Base-by-base conservation (phyloP, 495 filamentous ascomycete genomes). In the Hyphodiscus hymeniophilus region DNA sequence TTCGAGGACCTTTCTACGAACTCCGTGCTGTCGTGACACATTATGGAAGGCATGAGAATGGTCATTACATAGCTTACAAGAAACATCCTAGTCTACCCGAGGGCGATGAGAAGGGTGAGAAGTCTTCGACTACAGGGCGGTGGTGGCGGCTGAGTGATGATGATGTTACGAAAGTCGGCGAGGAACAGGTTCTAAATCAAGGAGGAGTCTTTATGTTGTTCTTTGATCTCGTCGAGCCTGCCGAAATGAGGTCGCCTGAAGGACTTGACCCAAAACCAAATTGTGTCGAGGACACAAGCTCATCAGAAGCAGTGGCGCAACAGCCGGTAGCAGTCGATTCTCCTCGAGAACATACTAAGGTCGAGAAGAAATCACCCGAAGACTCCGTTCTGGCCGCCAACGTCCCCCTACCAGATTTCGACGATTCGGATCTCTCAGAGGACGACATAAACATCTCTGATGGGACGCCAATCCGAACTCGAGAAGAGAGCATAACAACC, bases 191-290 rank as follows among this genome's bases (percentile, higher is more conserved):
- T 0, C 72, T 95, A 43, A 69, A 65, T 1, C 86, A 91, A 56
- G 78, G 81, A n/a, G 89, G 85, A 12, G 91, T 84, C 1, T 97
- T 96, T 58, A 96, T 98, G 91, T 72, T 97, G 7, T 96, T 98
- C 65, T 98, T 97, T 57, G 92, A 98, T 58, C 71, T 68, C 23
- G 59, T 80, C n/a, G 66, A 72, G 23, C 50, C 48, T 4, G 48
- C 30, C 24, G 23, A 36, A 17, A 15, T 17, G 31, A 21, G 28
- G 8, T 21, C 33, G 17, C 7, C 17, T 3, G 26, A 47, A 35
- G 11, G 11, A 35, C 24, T 17, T 11, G 21, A 6, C 12, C 18
- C 18, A 16, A 23, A 36, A 35, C 26, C 28, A 4, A 31, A 23
- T 21, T 7, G 24, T 6, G 18, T 15, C 8, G 13, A 11, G 10